These are phyloP conservation scores for Melocanna baccifera DNA, from an alignment of 176 grass and related monocot genomes.

Conservation along the genomic window DNA sequence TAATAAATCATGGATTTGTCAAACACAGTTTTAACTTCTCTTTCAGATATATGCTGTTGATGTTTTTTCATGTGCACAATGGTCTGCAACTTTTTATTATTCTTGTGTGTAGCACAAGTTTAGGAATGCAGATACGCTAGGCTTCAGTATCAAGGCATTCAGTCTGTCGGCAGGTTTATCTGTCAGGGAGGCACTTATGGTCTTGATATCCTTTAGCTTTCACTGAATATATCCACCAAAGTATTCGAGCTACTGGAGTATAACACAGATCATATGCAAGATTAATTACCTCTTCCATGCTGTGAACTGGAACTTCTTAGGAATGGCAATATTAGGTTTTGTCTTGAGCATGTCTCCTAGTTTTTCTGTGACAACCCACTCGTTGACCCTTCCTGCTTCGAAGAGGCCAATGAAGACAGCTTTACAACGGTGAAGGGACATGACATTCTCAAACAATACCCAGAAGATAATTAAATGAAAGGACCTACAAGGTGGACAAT, in stretches of 20 bases:
- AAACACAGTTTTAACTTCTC: not conserved
- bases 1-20: not conserved
- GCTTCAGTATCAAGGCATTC: not conserved
- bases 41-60: not conserved
- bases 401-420: slow-evolving; percentile 51
- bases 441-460: slow-evolving; percentile 53
- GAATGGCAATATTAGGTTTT: slow-evolving; percentile 21
- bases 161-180: not conserved
- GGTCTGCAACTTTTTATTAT: not conserved
- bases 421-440: slow-evolving; percentile 45
- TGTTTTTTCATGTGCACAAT: not conserved
- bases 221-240: not conserved
- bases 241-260: not conserved
- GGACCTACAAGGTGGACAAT: not conserved
- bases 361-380: slow-evolving; percentile 57
- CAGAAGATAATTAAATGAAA: slow-evolving; percentile 43
- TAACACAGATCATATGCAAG: not conserved
- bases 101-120: not conserved
- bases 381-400: slow-evolving; percentile 45
- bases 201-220: not conserved
- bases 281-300: slow-evolving; percentile 32
- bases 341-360: slow-evolving; percentile 47
- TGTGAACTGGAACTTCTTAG: slow-evolving; percentile 35
- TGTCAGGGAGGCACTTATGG: not conserved
- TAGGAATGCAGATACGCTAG: not conserved